Base-by-base conservation (phyloP, 805 yeast species). In the Candida krabiensis region DNA sequence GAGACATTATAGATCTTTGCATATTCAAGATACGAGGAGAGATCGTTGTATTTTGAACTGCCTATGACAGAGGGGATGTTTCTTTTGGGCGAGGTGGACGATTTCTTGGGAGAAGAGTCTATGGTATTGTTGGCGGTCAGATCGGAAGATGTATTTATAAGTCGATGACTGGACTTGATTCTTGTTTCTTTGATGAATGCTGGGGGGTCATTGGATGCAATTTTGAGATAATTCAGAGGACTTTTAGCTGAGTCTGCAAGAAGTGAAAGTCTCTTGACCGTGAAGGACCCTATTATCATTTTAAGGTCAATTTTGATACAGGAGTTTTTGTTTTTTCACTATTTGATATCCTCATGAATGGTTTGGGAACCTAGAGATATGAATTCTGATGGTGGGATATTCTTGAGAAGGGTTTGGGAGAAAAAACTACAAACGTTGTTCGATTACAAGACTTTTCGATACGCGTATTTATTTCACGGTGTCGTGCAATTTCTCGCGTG, bases 1-100 rank as follows among this genome's bases (percentile, higher is more conserved):
- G 66, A 63, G n/a, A 71, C 55, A 32, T 55, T 66, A 19, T 59
- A 52, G n/a, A 53, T 33, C 24, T 43, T 49, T 9, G 64, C 60
- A 30, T 69, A 60, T 2, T 50, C 43, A 13, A 69, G 37, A 43
- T 64, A 69, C 1, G 69, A 47, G 28, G 40, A 32, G 13, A 67
- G 21, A 50, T 60, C 29, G 46, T 67, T 31, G 52, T 73, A 39
- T 62, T 47, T 44, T 5, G 40, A 16, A 34, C 38, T 48, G 3
- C 50, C 50, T 4, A 48, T 35, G 9, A 46, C 50, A n/a, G n/a
- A n/a, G 8, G 23, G 43, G 28, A 19, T 28, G 19, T n/a, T 33
- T 19, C 8, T 13, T 15, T 15, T 37, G 19, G 19, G 13, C 23
- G 23, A 16, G 30, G 3, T 6, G 11, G 17, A 6, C 17, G 24